Evolutionary conservation across 495 filamentous ascomycete genomes (phyloP).

Genomic region (Parmelia sp.): DNA sequence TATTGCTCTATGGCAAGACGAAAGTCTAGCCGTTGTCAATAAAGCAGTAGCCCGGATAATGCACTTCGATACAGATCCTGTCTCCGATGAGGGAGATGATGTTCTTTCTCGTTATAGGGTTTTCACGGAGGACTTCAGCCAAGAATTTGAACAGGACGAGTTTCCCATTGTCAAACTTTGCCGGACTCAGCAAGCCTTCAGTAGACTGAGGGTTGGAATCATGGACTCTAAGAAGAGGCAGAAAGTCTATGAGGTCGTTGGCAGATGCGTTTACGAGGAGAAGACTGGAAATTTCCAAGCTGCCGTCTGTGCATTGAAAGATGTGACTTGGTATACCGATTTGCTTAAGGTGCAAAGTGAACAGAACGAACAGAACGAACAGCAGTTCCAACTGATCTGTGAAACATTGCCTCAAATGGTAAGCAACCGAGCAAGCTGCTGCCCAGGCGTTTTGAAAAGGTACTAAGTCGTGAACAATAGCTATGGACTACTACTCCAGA

Average conservation of each 20-base stretch:
- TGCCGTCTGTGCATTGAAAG: slow-evolving; percentile 55
- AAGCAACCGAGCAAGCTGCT: slow-evolving; percentile 10
- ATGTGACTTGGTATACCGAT: slow-evolving; percentile 57
- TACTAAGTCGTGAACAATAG: slow-evolving; percentile 8
- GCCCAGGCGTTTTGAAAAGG: neutral
- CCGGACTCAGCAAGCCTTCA: slow-evolving; percentile 48
- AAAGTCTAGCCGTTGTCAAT: slow-evolving; percentile 59
- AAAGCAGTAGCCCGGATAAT: slow-evolving; percentile 51
- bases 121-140: slow-evolving; percentile 57
- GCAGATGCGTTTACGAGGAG: slow-evolving; percentile 52
- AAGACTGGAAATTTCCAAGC: slow-evolving; percentile 60
- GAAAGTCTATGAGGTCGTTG: slow-evolving; percentile 52
- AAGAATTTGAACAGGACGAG: slow-evolving; percentile 48
- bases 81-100: slow-evolving; percentile 44
- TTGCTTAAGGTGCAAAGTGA: slow-evolving; percentile 54
- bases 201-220: slow-evolving; percentile 52
- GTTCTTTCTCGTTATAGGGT: slow-evolving; percentile 48
- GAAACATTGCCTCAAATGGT: slow-evolving; percentile 65
- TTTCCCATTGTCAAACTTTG: slow-evolving; percentile 55
- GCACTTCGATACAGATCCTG: slow-evolving; percentile 35
- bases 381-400: slow-evolving; percentile 61
- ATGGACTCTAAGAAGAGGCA: slow-evolving; percentile 39
- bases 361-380: slow-evolving; percentile 55
- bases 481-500: slow-evolving; percentile 58
- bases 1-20: slow-evolving; percentile 66